Conservation (phyloP, 768 basidiomycete species). For the Mycena venus region DNA sequence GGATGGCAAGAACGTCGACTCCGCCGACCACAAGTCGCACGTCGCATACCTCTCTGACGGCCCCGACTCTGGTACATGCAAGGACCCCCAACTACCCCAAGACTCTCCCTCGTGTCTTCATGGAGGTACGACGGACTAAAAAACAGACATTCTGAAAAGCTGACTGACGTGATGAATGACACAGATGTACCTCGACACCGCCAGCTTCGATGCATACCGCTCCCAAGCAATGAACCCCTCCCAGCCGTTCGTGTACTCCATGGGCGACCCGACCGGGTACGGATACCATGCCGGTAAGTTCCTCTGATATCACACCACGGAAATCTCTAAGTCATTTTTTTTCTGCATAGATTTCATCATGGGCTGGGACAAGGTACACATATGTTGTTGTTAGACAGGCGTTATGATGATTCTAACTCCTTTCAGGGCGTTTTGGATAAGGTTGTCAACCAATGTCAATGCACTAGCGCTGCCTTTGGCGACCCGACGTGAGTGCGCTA, state of each 20-base stretch:
- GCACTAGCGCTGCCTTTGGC: slow-evolving; percentile 52
- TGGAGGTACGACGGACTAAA: slow-evolving; percentile 54
- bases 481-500: slow-evolving; percentile 39
- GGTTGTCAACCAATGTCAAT: slow-evolving; percentile 68
- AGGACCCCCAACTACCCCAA: slow-evolving; percentile 59
- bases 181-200: slow-evolving; percentile 62
- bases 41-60: slow-evolving; percentile 62
- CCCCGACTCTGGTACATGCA: slow-evolving; percentile 63
- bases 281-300: slow-evolving; percentile 68
- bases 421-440: slow-evolving; percentile 61
- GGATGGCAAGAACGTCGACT: slow-evolving; percentile 68
- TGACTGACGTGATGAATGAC: slow-evolving; percentile 1
- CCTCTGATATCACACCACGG: not conserved
- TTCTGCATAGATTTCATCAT: slow-evolving; percentile 61
- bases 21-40: slow-evolving; percentile 65
- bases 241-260: slow-evolving; percentile 66
- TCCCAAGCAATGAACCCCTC: slow-evolving; percentile 59
- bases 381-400: not conserved
- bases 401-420: not conserved
- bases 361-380: slow-evolving; percentile 63
- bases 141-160: not conserved
- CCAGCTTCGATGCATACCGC: slow-evolving; percentile 49
- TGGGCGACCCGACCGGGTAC: slow-evolving; percentile 73
- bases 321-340: not conserved
- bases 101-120: slow-evolving; percentile 62